These are phyloP conservation scores for Binderoboletus segoi DNA, from an alignment of 1,284 basidiomycete species.

Conservation along the genomic window DNA sequence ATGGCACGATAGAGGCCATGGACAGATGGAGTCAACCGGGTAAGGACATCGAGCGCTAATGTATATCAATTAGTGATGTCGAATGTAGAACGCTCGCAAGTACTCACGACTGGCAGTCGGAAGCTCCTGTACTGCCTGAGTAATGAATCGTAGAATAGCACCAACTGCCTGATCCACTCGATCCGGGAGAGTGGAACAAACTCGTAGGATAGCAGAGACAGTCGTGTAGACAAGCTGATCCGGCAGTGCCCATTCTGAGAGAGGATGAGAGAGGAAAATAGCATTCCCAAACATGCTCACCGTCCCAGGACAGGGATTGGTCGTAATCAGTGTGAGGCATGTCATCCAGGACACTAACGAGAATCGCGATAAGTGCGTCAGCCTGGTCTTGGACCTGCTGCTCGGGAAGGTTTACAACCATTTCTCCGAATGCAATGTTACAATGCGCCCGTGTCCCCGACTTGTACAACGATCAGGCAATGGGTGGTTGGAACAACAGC, in stretches of 20 bases:
- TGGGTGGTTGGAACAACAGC: neutral
- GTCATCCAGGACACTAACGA: conserved; percentile 68
- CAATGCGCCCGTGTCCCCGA: conserved; percentile 70
- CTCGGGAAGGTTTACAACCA: conserved; percentile 65
- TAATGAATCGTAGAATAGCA: conserved; percentile 65
- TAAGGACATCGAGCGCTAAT: conserved; percentile 69
- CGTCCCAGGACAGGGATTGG: conserved; percentile 73
- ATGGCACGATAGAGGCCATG: conserved; percentile 89
- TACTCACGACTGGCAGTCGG: conserved; percentile 56
- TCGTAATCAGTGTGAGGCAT: conserved; percentile 78
- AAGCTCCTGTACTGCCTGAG: conserved; percentile 58
- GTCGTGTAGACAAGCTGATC: conserved; percentile 81
- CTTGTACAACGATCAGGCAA: conserved; percentile 29
- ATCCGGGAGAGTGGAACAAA: conserved; percentile 57
- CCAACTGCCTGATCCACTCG: conserved; percentile 51
- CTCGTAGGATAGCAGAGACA: conserved; percentile 69
- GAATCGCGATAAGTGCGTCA: conserved; percentile 51
- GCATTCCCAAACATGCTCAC: conserved; percentile 39
- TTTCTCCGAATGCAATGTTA: conserved; percentile 77
- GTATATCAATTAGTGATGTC: neutral
- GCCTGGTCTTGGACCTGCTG: conserved; percentile 52
- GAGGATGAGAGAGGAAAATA: conserved; percentile 14
- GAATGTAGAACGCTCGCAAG: neutral
- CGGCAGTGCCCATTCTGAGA: conserved; percentile 74
- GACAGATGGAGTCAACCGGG: conserved; percentile 77